Conservation (phyloP, 441 rosid genomes). For the Populus hybrid region DNA sequence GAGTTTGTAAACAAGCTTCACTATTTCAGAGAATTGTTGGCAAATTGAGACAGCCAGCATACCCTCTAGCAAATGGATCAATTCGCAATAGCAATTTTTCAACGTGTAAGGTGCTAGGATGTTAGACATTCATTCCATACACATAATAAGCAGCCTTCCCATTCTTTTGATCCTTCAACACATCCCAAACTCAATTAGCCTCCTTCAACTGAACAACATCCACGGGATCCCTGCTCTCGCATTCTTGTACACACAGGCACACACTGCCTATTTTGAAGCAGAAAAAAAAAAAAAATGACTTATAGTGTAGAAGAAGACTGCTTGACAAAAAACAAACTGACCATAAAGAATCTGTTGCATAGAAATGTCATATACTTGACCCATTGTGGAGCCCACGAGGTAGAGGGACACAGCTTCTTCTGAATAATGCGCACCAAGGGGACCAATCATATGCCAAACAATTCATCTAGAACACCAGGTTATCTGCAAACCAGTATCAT, state of each 20-base stretch:
- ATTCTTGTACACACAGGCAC: conserved; percentile 50
- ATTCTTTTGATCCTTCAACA: conserved; percentile 50
- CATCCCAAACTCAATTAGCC: conserved; percentile 83
- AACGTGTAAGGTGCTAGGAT: conserved; percentile 67
- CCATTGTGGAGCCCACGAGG: conserved; percentile 98
- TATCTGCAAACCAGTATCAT: conserved; percentile 84
- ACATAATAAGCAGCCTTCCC: conserved; percentile 91
- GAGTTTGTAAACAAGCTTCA: conserved; percentile 14
- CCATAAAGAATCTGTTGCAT: conserved; percentile 2
- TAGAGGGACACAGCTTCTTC: conserved; percentile 55
- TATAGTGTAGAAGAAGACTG: not conserved
- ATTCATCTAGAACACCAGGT: conserved; percentile 80
- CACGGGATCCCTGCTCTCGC: conserved; percentile 43
- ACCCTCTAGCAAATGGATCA: conserved; percentile 99
- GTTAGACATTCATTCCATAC: conserved; percentile 80
- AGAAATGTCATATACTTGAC: conserved; percentile 54
- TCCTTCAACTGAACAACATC: conserved; percentile 58
- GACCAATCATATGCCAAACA: conserved; percentile 84
- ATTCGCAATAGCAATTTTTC: conserved; percentile 86
- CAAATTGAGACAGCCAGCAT: conserved; percentile 37
- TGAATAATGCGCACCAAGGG: conserved; percentile 73
- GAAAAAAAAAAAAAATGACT: conserved; percentile 19
- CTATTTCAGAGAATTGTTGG: conserved; percentile 24
- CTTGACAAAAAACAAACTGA: conserved; percentile 10
- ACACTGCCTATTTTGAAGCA: conserved; percentile 54